Base-by-base conservation (phyloP, 148 eudicot genomes). In the Arbutus unedo region DNA sequence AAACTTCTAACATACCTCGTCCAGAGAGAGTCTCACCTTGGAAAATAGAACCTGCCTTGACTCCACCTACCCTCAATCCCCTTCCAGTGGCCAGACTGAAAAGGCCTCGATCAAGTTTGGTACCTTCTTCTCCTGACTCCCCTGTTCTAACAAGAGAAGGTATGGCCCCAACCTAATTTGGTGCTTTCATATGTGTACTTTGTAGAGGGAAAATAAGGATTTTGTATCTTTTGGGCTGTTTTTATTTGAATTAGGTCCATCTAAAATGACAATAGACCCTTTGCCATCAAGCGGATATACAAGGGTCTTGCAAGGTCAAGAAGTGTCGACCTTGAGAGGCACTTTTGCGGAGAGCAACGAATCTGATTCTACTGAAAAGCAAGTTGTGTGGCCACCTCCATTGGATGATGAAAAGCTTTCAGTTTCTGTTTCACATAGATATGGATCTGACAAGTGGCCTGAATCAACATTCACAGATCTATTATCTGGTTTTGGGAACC, bases 11-110 rank as follows among this genome's bases (percentile, higher is more conserved):
- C 21, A 89, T 91, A 79, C 90, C 93, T 76, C 97, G 99, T 68
- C 99, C 99, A 25, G 99, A 97, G 16, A 93, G 91, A 82, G 97
- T 94, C 49, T 94, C 99, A 2, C 98, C 98, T 1, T 97, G 99
- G 99, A 92, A 97, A 84, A 89, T 92, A 64, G 99, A 97, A 84
- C 98, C 95, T 85, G 94, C 98, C 44, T 77, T 90, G 81, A 83
- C 89, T 80, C 96, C 97, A 51, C 94, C 97, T 4, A 87, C 95
- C 0, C 87, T 96, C 74, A 97, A 94, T 81, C 93, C 99, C 19
- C 94, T 91, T 45, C 96, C 94, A 50, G 91, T 92, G 83, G 78
- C 96, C 43, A 90, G 98, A 81, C 87, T 86, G n/a, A 97, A 97
- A 84, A 90, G 99, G 84, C 93, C 97, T 78, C 92, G 99, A 80